These are phyloP conservation scores for Exophiala alcalophila DNA, from an alignment of 2,329 filamentous ascomycete species.

Conservation along the genomic window DNA sequence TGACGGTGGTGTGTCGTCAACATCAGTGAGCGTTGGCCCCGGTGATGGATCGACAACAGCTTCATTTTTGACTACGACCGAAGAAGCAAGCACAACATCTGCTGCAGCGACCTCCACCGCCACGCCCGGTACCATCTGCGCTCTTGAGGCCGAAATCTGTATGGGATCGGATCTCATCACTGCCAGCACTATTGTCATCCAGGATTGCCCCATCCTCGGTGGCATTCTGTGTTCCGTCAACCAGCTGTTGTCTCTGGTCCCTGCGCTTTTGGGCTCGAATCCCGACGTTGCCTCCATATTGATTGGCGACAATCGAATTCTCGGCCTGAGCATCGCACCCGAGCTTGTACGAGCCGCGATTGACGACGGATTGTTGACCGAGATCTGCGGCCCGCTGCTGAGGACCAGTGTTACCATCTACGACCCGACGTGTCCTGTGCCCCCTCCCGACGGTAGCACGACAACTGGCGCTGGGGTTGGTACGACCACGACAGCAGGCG, in stretches of 20 bases:
- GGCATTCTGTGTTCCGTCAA: conserved; percentile 12
- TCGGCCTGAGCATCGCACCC: conserved; percentile 16
- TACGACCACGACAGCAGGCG: conserved; percentile 4
- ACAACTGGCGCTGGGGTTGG: neutral
- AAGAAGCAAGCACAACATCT: conserved; percentile 8
- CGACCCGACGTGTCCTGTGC: conserved; percentile 13
- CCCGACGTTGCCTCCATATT: conserved; percentile 8
- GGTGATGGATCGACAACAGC: neutral
- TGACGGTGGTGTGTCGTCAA: no score
- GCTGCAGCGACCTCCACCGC: conserved; percentile 11
- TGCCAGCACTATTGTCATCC: conserved; percentile 12
- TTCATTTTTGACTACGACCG: conserved; percentile 2
- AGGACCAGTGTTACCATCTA: conserved; percentile 5
- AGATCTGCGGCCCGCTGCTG: conserved; percentile 4
- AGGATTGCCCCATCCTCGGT: conserved; percentile 9
- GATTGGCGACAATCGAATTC: conserved; percentile 11
- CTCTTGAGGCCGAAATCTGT: conserved; percentile 16
- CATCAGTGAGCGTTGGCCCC: neutral
- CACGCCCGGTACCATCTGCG: conserved; percentile 7
- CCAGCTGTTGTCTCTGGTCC: conserved; percentile 9
- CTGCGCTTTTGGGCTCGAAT: conserved; percentile 3
- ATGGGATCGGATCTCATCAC: conserved; percentile 10
- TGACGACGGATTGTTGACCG: conserved; percentile 3
- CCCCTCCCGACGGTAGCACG: neutral
- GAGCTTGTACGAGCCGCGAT: conserved; percentile 10